Evolutionary conservation across 225 moss, liverwort and hornwort species (phyloP).

Genomic region (Sphagnum tenellum): DNA sequence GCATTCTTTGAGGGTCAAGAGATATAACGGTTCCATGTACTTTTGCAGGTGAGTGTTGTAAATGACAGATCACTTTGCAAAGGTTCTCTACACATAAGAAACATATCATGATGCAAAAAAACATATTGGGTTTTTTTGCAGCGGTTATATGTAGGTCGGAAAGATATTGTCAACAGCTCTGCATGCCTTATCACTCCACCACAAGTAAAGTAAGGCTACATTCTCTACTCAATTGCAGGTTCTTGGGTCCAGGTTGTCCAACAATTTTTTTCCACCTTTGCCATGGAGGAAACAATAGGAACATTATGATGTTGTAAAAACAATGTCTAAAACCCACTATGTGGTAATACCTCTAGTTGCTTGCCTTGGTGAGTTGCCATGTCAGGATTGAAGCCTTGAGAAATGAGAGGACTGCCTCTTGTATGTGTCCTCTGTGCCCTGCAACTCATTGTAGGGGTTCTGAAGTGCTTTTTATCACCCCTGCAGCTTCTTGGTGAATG

Average conservation of each 20-base stretch:
- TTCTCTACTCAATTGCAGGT: background rate
- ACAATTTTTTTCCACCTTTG: background rate
- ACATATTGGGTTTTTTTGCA: conserved; percentile 17
- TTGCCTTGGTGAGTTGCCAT: background rate
- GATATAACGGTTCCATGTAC: background rate
- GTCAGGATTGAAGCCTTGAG: background rate
- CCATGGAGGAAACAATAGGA: background rate
- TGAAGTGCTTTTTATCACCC: background rate
- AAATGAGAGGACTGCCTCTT: background rate
- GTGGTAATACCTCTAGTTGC: no score
- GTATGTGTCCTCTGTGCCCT: background rate
- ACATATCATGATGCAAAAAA: conserved; percentile 1
- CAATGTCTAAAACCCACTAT: no score
- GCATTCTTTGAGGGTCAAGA: no score
- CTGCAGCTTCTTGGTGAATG: conserved; percentile 64
- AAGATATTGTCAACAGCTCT: conserved; percentile 41
- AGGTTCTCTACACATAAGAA: background rate
- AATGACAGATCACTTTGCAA: background rate
- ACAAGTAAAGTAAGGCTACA: conserved; percentile 50
- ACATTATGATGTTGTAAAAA: background rate
- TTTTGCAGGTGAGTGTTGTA: background rate
- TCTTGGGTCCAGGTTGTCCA: background rate
- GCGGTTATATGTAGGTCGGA: conserved; percentile 63
- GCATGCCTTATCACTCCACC: conserved; percentile 66
- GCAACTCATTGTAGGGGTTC: no score